phyloP scores from a whole-genome alignment of 148 eudicot genomes.

The Linanthus parryae region DNA sequence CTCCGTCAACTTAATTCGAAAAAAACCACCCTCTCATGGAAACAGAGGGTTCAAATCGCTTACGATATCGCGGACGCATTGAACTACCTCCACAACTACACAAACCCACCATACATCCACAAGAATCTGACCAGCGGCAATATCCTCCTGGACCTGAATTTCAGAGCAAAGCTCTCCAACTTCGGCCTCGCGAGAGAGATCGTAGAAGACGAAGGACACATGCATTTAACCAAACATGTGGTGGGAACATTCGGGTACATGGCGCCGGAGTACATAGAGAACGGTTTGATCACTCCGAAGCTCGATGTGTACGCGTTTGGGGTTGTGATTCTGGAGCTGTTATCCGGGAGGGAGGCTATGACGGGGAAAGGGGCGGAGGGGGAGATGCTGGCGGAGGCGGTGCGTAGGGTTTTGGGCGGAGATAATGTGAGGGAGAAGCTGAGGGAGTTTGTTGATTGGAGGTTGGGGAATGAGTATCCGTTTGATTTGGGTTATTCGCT shows the following conservation, averaged over 20 bases:
- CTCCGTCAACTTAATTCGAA: no score
- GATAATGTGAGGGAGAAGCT: constrained; percentile 65
- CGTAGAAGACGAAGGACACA: constrained; percentile 27
- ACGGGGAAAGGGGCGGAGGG: neutral
- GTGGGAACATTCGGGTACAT: constrained; percentile 80
- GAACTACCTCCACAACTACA: constrained; percentile 73
- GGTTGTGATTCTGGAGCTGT: constrained; percentile 51
- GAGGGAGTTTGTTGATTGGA: constrained; percentile 46
- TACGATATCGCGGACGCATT: constrained; percentile 56
- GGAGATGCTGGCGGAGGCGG: constrained; percentile 15
- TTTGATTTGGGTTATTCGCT: constrained; percentile 64
- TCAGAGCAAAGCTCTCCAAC: constrained; percentile 59
- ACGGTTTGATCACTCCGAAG: constrained; percentile 63
- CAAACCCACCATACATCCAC: constrained; percentile 73
- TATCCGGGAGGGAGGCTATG: constrained; percentile 61
- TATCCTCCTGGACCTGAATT: constrained; percentile 41
- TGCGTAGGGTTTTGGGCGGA: constrained; percentile 43
- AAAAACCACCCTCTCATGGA: no score
- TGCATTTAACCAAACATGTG: constrained; percentile 61
- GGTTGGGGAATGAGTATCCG: constrained; percentile 45
- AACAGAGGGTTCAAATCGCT: constrained; percentile 65
- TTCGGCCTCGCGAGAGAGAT: constrained; percentile 63
- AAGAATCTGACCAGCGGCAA: constrained; percentile 73
- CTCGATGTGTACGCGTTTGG: constrained; percentile 76
- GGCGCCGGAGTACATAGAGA: constrained; percentile 78